Evolutionary conservation across 768 basidiomycete species (phyloP), one percentile per base, ranked within the genome.

Genomic region (Russula emetica): DNA sequence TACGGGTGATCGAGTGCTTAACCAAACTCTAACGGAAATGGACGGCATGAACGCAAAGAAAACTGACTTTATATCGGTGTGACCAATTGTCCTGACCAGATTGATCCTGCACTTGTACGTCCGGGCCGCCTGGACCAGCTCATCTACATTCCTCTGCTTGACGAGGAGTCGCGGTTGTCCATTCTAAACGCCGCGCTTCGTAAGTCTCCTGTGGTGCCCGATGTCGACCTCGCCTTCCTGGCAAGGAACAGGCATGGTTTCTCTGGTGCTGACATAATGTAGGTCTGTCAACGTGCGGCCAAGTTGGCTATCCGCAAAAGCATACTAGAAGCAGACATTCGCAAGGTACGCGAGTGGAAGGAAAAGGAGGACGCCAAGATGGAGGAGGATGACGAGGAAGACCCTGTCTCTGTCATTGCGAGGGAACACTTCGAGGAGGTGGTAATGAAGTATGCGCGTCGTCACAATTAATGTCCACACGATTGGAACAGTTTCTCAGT

Each of bases 21-120:
- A 99, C 77, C 92, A 95, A 73, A 90, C 94, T 70, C 85, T 97
- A 10, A 97, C 94, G 65, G 94, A 98, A 78, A 97, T 98, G 94
- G 94, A 98, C 74, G 94, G 94, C 67, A 95, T 98, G 91, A 95
- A 94, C 78, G 80, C 91, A 51, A 97, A 96, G 85, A 97, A 98
- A 84, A 98, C n/a, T n/a, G n/a, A n/a, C n/a, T n/a, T n/a, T n/a
- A 97, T 78, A 96, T 97, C 67, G 94, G 94, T 66, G 94, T 66
- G 94, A 98, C 94, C 66, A 98, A 98, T 80, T 82, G 95, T 70
- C 94, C 94, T 34, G 95, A 98, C 76, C 93, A n/a, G 76, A 94
- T 97, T 71, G 92, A 97, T 73, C 79, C 92, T 51, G 94, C 95
- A 20, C 82, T 95, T 45, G 84, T 95, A 67, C 94, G 94, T 79